Evolutionary conservation across 2,329 filamentous ascomycete genomes (phyloP).

Genomic region (Talaromyces sp.): DNA sequence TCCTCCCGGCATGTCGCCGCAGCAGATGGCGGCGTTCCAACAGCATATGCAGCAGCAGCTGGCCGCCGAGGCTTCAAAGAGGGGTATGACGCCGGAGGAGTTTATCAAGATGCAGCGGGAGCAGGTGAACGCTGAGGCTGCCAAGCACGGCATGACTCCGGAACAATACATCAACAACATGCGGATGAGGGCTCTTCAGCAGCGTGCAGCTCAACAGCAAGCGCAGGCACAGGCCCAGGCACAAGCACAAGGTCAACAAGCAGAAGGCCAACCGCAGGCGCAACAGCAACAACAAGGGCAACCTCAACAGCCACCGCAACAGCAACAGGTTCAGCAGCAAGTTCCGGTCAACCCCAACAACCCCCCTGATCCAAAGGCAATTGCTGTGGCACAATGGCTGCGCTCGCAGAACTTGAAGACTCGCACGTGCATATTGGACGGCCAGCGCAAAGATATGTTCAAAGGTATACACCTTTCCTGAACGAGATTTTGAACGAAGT

Average conservation of each 20-base stretch:
- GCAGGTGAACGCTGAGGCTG: conserved; percentile 40
- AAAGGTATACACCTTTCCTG: conserved; percentile 53
- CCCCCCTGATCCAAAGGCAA: conserved; percentile 79
- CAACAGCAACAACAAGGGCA: conserved; percentile 8
- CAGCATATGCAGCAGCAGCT: conserved; percentile 69
- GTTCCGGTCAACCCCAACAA: conserved; percentile 42
- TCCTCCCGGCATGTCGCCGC: conserved; percentile 56
- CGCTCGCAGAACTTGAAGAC: conserved; percentile 78
- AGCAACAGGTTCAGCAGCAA: conserved; percentile 32
- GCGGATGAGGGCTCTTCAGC: conserved; percentile 42
- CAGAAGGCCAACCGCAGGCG: conserved; percentile 16
- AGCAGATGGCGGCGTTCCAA: conserved; percentile 63
- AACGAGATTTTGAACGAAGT: neutral
- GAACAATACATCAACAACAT: conserved; percentile 44
- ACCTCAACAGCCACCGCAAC: conserved; percentile 10
- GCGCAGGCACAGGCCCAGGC: conserved; percentile 18
- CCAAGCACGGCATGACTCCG: conserved; percentile 48
- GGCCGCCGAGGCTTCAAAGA: conserved; percentile 73
- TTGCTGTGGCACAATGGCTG: conserved; percentile 86
- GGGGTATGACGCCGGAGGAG: conserved; percentile 77
- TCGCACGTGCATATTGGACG: conserved; percentile 86
- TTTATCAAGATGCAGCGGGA: conserved; percentile 62
- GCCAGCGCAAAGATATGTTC: conserved; percentile 98
- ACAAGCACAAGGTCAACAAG: conserved; percentile 4
- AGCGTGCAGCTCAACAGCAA: conserved; percentile 30